These are phyloP conservation scores for Eragrostis tef DNA, from an alignment of 202 grass and related monocot genomes.

Conservation along the genomic window DNA sequence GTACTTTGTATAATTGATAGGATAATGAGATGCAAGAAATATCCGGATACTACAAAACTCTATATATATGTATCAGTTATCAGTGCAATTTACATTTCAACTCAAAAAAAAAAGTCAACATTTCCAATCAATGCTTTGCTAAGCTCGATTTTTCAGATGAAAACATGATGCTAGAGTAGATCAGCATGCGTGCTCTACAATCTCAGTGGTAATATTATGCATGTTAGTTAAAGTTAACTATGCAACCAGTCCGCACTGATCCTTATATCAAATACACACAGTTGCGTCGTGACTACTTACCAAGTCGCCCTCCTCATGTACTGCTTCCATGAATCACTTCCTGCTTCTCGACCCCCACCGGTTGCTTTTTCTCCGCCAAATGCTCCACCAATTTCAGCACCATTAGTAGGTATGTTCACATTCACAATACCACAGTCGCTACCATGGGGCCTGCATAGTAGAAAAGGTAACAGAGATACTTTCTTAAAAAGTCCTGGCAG, in stretches of 20 bases:
- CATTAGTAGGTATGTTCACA: constrained; percentile 99
- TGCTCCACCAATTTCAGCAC: constrained; percentile 97
- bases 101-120: background rate
- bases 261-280: constrained; percentile 1
- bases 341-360: constrained; percentile 92
- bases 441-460: constrained; percentile 72
- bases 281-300: constrained; percentile 50
- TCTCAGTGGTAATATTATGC: background rate
- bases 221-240: constrained; percentile 12
- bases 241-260: background rate
- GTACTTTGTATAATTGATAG: background rate
- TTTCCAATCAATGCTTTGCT: background rate
- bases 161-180: background rate
- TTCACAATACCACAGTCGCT: constrained; percentile 99
- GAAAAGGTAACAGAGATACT: constrained; percentile 32
- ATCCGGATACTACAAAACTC: background rate
- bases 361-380: constrained; percentile 99
- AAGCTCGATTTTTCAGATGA: background rate
- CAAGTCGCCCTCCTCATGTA: constrained; percentile 96
- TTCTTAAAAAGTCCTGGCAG: background rate
- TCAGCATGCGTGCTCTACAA: background rate
- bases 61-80: background rate
- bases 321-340: constrained; percentile 99
- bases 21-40: constrained; percentile 10
- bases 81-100: background rate